Percentiles rank a stretch among this genome's conserved stretches.
Conservation (phyloP, 176 grass and related monocot species). For the Oryza glumipatula region DNA sequence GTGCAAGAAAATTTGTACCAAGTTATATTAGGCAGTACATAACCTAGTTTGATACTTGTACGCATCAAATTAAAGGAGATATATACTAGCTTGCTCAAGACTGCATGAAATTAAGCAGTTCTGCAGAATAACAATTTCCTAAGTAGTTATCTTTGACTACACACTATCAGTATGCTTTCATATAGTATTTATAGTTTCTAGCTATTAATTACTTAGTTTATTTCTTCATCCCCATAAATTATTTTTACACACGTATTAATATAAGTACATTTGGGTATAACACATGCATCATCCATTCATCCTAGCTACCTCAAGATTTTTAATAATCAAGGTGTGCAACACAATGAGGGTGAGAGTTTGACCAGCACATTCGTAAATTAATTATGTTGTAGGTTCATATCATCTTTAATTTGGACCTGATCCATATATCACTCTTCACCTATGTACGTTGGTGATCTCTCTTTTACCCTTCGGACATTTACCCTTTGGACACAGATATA, state of each 20-base stretch:
- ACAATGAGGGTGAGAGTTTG: background rate
- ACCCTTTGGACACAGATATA: no score
- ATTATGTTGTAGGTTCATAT: background rate
- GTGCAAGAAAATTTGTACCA: background rate
- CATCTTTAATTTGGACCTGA: background rate
- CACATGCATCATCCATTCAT: background rate
- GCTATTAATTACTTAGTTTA: no score
- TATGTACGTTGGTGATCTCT: no score
- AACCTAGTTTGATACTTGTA: conserved; percentile 23
- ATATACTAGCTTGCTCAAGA: background rate
- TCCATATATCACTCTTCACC: no score
- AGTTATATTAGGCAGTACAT: background rate
- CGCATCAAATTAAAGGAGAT: conserved; percentile 10
- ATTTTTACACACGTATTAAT: no score
- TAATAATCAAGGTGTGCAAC: background rate
- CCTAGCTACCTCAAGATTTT: background rate
- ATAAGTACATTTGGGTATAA: background rate
- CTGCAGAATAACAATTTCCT: background rate
- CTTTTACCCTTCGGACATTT: background rate
- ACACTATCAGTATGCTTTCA: no score
- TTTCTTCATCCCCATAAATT: no score
- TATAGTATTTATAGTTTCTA: no score
- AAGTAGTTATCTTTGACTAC: background rate
- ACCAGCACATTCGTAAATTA: background rate
- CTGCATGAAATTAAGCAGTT: background rate